These are phyloP conservation scores for Kwoniella sp. DNA, from an alignment of 768 basidiomycete species.

Conservation along the genomic window DNA sequence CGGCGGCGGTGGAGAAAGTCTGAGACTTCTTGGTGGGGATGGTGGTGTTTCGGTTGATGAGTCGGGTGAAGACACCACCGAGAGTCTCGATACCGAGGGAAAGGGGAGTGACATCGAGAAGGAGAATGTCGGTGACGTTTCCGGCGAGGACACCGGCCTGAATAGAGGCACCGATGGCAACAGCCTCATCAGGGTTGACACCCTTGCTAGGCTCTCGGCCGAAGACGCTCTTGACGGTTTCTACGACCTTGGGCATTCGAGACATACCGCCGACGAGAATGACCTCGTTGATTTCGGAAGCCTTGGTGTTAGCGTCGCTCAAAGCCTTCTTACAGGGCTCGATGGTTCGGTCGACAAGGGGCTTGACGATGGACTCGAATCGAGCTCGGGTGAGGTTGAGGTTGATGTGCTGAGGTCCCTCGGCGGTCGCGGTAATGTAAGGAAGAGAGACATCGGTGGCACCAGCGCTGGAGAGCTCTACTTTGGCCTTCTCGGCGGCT, in stretches of 20 bases:
- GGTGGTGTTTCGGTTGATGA: slow-evolving; percentile 97
- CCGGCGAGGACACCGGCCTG: slow-evolving; percentile 98
- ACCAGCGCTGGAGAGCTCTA: slow-evolving; percentile 88
- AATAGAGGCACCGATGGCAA: slow-evolving; percentile 96
- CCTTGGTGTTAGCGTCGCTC: slow-evolving; percentile 87
- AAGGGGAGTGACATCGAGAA: slow-evolving; percentile 65
- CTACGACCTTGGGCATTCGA: slow-evolving; percentile 92
- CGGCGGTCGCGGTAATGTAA: slow-evolving; percentile 94
- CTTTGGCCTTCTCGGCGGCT: slow-evolving; percentile 99
- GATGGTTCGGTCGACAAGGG: slow-evolving; percentile 82
- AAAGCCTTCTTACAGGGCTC: slow-evolving; percentile 98
- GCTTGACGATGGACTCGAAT: slow-evolving; percentile 81
- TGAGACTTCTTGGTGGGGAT: slow-evolving; percentile 99
- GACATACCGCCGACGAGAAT: slow-evolving; percentile 99
- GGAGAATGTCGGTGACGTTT: slow-evolving; percentile 85
- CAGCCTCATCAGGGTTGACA: slow-evolving; percentile 99
- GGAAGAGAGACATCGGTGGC: slow-evolving; percentile 98
- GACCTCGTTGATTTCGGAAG: slow-evolving; percentile 91
- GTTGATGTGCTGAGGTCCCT: slow-evolving; percentile 98
- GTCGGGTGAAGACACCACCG: slow-evolving; percentile 99
- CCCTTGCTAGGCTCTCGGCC: slow-evolving; percentile 97
- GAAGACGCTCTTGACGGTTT: slow-evolving; percentile 91
- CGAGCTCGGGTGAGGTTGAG: slow-evolving; percentile 80
- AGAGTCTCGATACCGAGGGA: slow-evolving; percentile 95
- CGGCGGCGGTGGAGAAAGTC: slow-evolving; percentile 97